Conservation (phyloP, 495 filamentous ascomycete species). For the Penicillium soppii region DNA sequence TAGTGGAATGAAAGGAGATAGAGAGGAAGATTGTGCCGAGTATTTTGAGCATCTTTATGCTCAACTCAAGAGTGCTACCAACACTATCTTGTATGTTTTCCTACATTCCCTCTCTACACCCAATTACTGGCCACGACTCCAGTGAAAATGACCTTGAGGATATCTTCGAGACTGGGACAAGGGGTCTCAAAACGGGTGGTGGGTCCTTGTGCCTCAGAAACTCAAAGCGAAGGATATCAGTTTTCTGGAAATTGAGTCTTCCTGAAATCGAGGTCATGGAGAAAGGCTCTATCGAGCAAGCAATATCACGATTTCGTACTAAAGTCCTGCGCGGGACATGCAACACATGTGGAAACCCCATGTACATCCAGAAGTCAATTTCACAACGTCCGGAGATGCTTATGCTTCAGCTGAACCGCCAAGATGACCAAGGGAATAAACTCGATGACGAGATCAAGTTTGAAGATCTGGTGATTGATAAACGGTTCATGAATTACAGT, state of each 20-base stretch:
- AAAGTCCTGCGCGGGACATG: too few relatives aligned
- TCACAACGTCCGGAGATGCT: too few relatives aligned
- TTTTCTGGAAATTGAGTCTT: too few relatives aligned
- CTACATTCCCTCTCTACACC: not conserved
- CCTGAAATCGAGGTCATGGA: too few relatives aligned
- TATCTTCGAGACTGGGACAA: not conserved
- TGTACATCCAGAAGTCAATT: too few relatives aligned
- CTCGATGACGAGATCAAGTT: not conserved
- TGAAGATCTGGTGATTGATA: not conserved
- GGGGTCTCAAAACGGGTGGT: not conserved
- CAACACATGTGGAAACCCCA: too few relatives aligned
- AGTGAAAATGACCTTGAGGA: not conserved
- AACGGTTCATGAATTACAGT: slow-evolving; percentile 2
- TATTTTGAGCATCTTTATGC: slow-evolving; percentile 18
- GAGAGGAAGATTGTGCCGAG: slow-evolving; percentile 29
- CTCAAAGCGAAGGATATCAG: too few relatives aligned
- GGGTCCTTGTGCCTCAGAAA: not conserved
- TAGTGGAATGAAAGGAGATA: too few relatives aligned
- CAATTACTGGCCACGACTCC: not conserved
- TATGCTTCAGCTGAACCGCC: slow-evolving; percentile 16
- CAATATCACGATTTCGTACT: too few relatives aligned
- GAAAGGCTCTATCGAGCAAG: too few relatives aligned
- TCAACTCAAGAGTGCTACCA: slow-evolving; percentile 2
- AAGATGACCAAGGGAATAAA: not conserved
- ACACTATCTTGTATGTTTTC: slow-evolving; percentile 10